These are phyloP conservation scores for Cucurbita pepo DNA, from an alignment of 306 rosid genomes.

Conservation along the genomic window DNA sequence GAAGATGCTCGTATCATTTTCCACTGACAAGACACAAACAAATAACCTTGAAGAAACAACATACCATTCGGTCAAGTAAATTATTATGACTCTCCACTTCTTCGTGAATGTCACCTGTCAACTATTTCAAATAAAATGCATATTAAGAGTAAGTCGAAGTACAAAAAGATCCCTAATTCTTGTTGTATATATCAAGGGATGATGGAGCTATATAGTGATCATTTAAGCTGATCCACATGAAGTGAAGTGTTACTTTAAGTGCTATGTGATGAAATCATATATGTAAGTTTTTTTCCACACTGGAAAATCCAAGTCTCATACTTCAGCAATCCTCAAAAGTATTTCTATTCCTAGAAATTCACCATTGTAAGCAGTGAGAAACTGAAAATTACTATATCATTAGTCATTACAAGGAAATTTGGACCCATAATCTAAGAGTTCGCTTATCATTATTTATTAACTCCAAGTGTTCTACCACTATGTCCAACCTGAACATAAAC, in stretches of 20 bases:
- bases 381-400: not conserved
- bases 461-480: not conserved
- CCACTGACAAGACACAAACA: not conserved
- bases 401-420: not conserved
- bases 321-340: not conserved
- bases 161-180: not conserved
- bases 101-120: slow-evolving; percentile 89
- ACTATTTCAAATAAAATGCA: slow-evolving; percentile 27
- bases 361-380: not conserved
- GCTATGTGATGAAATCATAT: not conserved
- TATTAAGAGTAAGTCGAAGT: not conserved
- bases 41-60: slow-evolving; percentile 6
- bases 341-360: not conserved
- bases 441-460: not conserved
- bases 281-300: not conserved
- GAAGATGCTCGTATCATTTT: slow-evolving; percentile 1
- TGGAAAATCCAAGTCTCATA: not conserved
- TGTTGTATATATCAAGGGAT: not conserved
- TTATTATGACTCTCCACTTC: slow-evolving; percentile 85
- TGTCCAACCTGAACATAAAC: not conserved
- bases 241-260: not conserved
- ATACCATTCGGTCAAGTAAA: slow-evolving; percentile 75
- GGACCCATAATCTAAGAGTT: not conserved
- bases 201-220: not conserved
- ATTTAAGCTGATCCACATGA: not conserved